Conservation (phyloP, 2,329 filamentous ascomycete species). For the Fusarium nurragi region DNA sequence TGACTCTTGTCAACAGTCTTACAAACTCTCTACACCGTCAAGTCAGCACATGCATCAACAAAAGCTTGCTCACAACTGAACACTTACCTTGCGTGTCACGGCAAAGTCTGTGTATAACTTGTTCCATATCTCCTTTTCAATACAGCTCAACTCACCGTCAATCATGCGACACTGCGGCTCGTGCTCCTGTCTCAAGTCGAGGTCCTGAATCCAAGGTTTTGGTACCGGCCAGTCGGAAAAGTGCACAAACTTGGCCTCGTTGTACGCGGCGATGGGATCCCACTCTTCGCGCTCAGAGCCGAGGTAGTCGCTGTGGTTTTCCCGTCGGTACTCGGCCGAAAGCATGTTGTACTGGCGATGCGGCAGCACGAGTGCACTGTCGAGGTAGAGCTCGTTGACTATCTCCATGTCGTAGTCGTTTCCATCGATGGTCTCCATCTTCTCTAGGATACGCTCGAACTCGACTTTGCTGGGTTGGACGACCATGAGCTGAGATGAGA, state of each 20-base stretch:
- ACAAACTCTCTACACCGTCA: conserved; percentile 11
- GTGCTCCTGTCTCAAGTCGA: neutral
- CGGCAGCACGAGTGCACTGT: conserved; percentile 69
- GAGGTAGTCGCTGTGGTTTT: conserved; percentile 59
- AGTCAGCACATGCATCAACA: neutral
- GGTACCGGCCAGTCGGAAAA: conserved; percentile 78
- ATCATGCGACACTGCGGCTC: conserved; percentile 5
- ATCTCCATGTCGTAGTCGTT: conserved; percentile 73
- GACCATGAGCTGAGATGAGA: conserved; percentile 70
- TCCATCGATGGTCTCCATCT: conserved; percentile 41
- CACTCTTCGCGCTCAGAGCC: conserved; percentile 60
- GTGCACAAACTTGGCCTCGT: conserved; percentile 73
- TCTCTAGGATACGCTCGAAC: conserved; percentile 52
- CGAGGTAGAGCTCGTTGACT: conserved; percentile 69
- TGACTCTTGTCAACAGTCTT: neutral
- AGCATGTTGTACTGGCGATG: conserved; percentile 71
- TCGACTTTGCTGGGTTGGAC: conserved; percentile 66
- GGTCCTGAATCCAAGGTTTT: conserved; percentile 59
- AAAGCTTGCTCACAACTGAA: rapidly evolving
- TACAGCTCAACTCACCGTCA: neutral
- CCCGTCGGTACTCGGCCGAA: conserved; percentile 68
- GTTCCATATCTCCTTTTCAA: conserved; percentile 30
- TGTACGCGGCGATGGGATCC: conserved; percentile 63
- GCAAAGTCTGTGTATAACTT: conserved; percentile 29
- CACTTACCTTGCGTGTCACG: conserved; percentile 17